phyloP scores from a whole-genome alignment of 306 rosid genomes.

The Elaeagnus macrophylla region DNA sequence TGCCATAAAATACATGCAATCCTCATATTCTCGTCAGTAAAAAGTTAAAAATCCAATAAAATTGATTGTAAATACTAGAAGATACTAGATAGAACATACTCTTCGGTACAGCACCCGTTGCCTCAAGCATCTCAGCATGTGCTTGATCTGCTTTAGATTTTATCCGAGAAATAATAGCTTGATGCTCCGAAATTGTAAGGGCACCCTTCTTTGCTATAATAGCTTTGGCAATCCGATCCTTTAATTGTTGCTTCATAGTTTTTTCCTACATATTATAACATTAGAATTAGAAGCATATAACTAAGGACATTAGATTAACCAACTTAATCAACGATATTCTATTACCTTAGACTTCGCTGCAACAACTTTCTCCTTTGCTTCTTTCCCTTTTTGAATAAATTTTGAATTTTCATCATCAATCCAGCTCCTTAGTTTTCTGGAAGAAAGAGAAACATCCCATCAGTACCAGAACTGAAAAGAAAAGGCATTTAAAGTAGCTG shows the following conservation, averaged over 20 bases:
- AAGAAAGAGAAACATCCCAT: slow-evolving; percentile 3
- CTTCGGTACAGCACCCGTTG: slow-evolving; percentile 28
- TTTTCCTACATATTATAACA: slow-evolving; percentile 23
- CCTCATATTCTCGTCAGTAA: neutral
- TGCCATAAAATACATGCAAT: no score
- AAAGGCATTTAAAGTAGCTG: neutral
- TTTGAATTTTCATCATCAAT: slow-evolving; percentile 33
- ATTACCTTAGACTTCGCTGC: slow-evolving; percentile 38
- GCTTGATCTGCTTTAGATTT: slow-evolving; percentile 45
- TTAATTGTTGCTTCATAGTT: slow-evolving; percentile 27
- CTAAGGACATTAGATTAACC: neutral
- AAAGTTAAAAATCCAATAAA: neutral
- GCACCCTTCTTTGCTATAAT: slow-evolving; percentile 21
- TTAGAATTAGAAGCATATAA: neutral
- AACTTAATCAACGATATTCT: neutral
- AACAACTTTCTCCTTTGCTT: slow-evolving; percentile 28
- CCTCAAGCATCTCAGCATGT: slow-evolving; percentile 40
- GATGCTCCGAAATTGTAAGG: slow-evolving; percentile 24
- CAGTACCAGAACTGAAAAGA: slow-evolving; percentile 1
- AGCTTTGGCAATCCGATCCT: slow-evolving; percentile 38
- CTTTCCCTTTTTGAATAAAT: slow-evolving; percentile 21
- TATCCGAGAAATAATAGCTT: slow-evolving; percentile 30
- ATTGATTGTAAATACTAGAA: neutral
- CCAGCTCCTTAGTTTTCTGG: slow-evolving; percentile 41
- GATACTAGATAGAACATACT: slow-evolving; percentile 29